Evolutionary conservation across 1,284 basidiomycete genomes (phyloP).

Genomic region (Cystobasidium slooffiae): DNA sequence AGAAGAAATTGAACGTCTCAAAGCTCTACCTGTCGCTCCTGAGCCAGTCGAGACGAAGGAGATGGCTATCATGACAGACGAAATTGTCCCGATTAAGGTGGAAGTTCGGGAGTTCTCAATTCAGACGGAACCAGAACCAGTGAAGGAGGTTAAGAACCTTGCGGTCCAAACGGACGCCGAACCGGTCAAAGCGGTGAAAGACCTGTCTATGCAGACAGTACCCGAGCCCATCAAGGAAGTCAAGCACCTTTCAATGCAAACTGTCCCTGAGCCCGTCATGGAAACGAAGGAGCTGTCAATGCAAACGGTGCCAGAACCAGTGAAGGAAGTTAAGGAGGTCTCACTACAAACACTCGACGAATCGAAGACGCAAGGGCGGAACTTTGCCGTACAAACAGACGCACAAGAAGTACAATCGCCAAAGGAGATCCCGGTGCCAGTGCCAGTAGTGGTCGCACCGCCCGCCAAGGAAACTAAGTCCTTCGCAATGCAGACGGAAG

Average conservation of each 20-base stretch:
- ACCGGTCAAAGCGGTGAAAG: slow-evolving; percentile 21
- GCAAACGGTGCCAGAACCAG: neutral
- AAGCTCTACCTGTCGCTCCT: slow-evolving; percentile 17
- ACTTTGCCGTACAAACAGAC: slow-evolving; percentile 7
- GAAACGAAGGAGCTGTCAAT: slow-evolving; percentile 1
- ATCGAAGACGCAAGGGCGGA: neutral
- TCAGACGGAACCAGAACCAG: slow-evolving; percentile 10
- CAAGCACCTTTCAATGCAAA: slow-evolving; percentile 3
- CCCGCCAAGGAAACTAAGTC: slow-evolving; percentile 52
- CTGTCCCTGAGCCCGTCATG: neutral
- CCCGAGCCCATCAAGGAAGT: slow-evolving; percentile 31
- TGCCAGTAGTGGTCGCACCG: slow-evolving; percentile 49
- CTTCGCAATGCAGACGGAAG: slow-evolving; percentile 24
- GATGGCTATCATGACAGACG: slow-evolving; percentile 42
- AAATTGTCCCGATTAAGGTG: slow-evolving; percentile 62
- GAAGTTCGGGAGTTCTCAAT: slow-evolving; percentile 70
- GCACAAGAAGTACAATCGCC: neutral
- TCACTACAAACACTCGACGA: neutral
- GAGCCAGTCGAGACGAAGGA: slow-evolving; percentile 47
- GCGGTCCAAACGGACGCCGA: slow-evolving; percentile 54
- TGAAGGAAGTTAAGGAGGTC: neutral
- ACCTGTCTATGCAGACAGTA: slow-evolving; percentile 16
- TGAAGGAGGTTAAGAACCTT: slow-evolving; percentile 19
- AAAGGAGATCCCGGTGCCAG: too few relatives aligned
- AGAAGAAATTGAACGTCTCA: slow-evolving; percentile 24